Percentiles rank a stretch among this genome's conserved stretches.
Conservation (phyloP, 2,329 filamentous ascomycete species). For the Cercospora sp. region DNA sequence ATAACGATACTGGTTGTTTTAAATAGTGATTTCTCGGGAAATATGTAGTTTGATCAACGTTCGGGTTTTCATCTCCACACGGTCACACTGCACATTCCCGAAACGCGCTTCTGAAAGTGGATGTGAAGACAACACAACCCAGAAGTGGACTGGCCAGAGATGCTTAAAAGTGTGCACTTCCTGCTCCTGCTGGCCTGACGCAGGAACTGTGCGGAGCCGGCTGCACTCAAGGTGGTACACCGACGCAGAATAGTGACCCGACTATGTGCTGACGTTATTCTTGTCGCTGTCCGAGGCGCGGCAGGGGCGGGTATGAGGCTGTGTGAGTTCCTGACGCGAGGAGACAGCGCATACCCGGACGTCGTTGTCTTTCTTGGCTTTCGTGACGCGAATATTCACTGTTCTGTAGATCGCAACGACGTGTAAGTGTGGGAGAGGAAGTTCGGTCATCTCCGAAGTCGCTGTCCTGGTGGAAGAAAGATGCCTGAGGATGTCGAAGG, state of each 20-base stretch:
- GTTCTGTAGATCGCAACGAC: background rate
- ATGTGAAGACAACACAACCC: no score
- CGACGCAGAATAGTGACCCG: background rate
- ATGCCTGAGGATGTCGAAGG: background rate
- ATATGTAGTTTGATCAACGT: background rate
- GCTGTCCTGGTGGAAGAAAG: background rate
- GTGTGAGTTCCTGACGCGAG: background rate
- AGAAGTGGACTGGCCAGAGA: no score
- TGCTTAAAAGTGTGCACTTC: no score
- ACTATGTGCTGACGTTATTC: background rate
- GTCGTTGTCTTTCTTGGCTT: background rate
- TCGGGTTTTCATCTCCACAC: background rate
- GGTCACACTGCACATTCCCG: background rate
- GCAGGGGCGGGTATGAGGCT: background rate
- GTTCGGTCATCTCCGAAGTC: background rate
- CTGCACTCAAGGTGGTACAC: background rate
- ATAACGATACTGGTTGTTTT: background rate
- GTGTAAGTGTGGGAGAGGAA: background rate
- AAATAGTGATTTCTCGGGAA: background rate
- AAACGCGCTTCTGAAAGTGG: no score
- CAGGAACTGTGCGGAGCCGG: background rate
- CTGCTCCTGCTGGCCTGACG: background rate
- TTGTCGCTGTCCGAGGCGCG: conserved; percentile 7
- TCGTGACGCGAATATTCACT: background rate
- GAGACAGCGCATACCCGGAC: background rate